Percentiles rank a stretch among this genome's conserved stretches.
These are phyloP conservation scores for Cymbidium sinense DNA, from an alignment of 106 monocot species.

Conservation along the genomic window DNA sequence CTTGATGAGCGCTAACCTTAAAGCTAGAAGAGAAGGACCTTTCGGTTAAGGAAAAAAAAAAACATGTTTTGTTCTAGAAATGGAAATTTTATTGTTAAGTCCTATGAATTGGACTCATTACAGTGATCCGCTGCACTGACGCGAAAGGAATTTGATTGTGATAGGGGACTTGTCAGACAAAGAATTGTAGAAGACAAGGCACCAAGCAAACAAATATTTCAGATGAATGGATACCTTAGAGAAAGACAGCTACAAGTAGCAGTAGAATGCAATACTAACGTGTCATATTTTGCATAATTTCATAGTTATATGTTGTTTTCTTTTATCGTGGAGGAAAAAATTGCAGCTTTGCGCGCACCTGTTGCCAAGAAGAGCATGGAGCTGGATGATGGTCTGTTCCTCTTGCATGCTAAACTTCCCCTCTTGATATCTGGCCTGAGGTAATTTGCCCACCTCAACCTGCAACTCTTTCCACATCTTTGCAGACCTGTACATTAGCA, in stretches of 20 bases:
- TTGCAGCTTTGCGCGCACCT: not conserved
- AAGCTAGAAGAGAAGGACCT: no score
- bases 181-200: no score
- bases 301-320: not conserved
- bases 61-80: not conserved
- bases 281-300: not conserved
- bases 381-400: slow-evolving; percentile 12
- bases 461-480: slow-evolving; percentile 10
- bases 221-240: no score
- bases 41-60: no score
- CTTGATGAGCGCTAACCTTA: no score
- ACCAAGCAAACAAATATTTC: no score
- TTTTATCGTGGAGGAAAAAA: not conserved
- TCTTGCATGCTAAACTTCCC: slow-evolving; percentile 8
- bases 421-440: slow-evolving; percentile 13
- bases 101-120: not conserved
- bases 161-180: not conserved
- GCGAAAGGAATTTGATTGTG: not conserved
- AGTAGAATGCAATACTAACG: not conserved
- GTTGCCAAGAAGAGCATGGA: slow-evolving; percentile 10
- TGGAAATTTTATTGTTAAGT: not conserved
- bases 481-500: not conserved
- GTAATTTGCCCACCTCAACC: slow-evolving; percentile 11
- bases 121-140: not conserved
- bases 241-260: no score